Base-by-base conservation (phyloP, 345 rosid genomes). In the Eucalyptus tenuipes region DNA sequence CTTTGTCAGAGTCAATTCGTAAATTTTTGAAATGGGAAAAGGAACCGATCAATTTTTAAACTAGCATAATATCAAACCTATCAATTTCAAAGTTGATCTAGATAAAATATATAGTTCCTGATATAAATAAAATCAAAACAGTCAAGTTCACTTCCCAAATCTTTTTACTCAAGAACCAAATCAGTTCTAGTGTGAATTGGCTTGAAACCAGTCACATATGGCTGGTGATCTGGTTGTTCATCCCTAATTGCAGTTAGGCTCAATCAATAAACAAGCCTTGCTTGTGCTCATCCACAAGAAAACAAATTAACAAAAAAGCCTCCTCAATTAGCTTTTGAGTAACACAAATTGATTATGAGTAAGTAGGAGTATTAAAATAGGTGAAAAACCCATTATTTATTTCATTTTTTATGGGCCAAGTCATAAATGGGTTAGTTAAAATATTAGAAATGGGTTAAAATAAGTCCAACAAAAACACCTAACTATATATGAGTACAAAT, bases 81-180 rank as follows among this genome's bases (percentile, higher is more conserved):
- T n/a, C 3, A 7, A 7, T 75, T 40, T 37, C 0, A 0, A 2
- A 75, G 14, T 37, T 20, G 4, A 75, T 22, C 14, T 0, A 2
- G 2, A 13, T 20, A 20, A 2, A 11, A 3, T 6, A 75, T 8
- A 10, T 2, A 5, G 27, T 40, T 75, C 27, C 7, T 24, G 5
- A 40, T 18, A 75, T 10, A 37, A 11, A 68, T 4, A 2, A 4
- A 75, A 75, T 6, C 5, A 3, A 10, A 37, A 71, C 3, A 2
- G 25, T 71, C 45, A 10, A 71, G 8, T 71, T 37, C 1, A 2
- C 27, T 75, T 75, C 27, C 47, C 82, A 37, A 37, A 75, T 20
- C 12, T 33, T 37, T 18, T 10, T 4, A 20, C 8, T 37, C 25
- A 2, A 75, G 8, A 75, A 75, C 47, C 82, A 37, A 18, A 75